Percentiles rank a stretch among this genome's conserved stretches.
These are phyloP conservation scores for maize (Zea mays) DNA, from an alignment of 176 grass and related monocot genomes.

Conservation along the genomic window Zm-B73-REFERENCE-NAM-5.0 NC_050098.1:66954501-66955000, in stretches of 20 bases:
- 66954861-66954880: neutral
- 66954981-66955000: neutral
- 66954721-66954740: neutral
- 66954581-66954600: too few species aligned
- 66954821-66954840: neutral
- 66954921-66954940: slow-evolving; percentile 6
- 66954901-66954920: neutral
- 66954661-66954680: neutral
- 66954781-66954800: neutral
- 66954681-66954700: neutral
- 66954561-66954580: too few species aligned
- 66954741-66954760: neutral
- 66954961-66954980: neutral
- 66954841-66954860: neutral
- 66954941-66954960: slow-evolving; percentile 1
- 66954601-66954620: neutral
- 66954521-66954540: too few species aligned
- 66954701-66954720: neutral
- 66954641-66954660: neutral
- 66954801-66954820: neutral
- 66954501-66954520: too few species aligned
- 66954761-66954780: neutral
- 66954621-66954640: neutral
- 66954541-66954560: too few species aligned
- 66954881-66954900: neutral